Base-by-base conservation (phyloP, 768 basidiomycete genomes). In the Steccherinum ochraceum region DNA sequence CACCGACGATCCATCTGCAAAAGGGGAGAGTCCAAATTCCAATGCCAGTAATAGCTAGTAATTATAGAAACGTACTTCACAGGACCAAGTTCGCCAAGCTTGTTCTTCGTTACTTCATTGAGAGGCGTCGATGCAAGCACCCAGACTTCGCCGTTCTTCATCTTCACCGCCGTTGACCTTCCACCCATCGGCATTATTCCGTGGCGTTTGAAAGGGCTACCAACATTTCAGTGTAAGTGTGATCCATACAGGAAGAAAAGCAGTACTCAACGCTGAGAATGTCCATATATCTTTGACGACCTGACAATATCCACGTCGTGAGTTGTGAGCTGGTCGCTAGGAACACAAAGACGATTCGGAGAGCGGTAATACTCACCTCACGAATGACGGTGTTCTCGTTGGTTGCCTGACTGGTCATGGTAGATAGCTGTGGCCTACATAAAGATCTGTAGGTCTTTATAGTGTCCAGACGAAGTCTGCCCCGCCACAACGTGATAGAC, bases 121-220 rank as follows among this genome's bases (percentile, higher is more conserved):
- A 89, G 69, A 0, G 87, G 85, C 7, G 85, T 85, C 1, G 89
- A 91, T 0, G 88, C 90, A n/a, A 91, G 71, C 12, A 93, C 73
- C 81, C 89, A 93, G 24, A 93, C 81, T 12, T 78, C 82, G 27
- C 84, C 82, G 46, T 77, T 75, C 30, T 68, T 67, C 20, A 93
- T 72, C 65, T 75, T 80, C 58, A 94, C 72, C 0, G 90, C 93
- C 0, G 91, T 94, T 5, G 89, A 83, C 42, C 93, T 73, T 19
- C 91, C 90, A 1, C 93, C 93, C 23, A 93, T 69, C 3, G 89
- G 88, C 13, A 90, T 58, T 23, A 89, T 5, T 7, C 82, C 79
- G 52, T 76, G 79, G 41, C 89, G 77, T 12, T 77, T 61, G 61
- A 89, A 90, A 1, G 86, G 83, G 43, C 86, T 86, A 51, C 40